Evolutionary conservation across 345 rosid genomes (phyloP), one percentile per base, ranked within the genome.

Genomic region (Leavenworthia alabamica): DNA sequence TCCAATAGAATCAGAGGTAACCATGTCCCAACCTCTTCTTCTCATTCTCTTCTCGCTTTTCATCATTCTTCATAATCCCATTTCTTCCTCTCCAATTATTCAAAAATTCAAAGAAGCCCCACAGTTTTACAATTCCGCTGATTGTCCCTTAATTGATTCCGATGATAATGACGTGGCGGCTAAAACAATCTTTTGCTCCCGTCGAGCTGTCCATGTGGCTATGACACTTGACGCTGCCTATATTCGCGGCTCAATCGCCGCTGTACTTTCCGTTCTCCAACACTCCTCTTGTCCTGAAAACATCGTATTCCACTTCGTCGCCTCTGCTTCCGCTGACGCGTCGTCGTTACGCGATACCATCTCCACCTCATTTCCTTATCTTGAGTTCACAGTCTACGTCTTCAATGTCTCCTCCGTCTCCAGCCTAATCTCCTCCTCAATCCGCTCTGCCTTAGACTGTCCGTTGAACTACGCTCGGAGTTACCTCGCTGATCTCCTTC

Each of bases 191-290:
- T 55, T 81, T 72, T 92, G 93, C 69, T 83, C 95, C 15, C 82
- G 81, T 33, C 70, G 77, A 13, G 89, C 87, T 2, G 87, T 92
- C 49, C 93, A 92, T 66, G 93, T 92, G 15, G 96, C 98, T 7
- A 86, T 92, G 93, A 92, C 95, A 23, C 84, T 92, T 12, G 98
- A 92, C 74, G 26, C 79, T 0, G 79, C 93, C 56, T 92, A 89
- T 76, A 77, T 92, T 73, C 95, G 98, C 0, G 98, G 98, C 31
- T 88, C 96, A 48, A 77, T 91, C 86, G 98, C 98, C 7, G 98
- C 95, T 6, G 76, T 88, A 57, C 84, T 88, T 58, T 90, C 97
- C 1, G 86, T 86, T 8, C 81, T 90, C 23, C 97, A 88, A 42
- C 97, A 91, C 73, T 80, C 98, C n/a, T 79, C 93, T 29, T 91